These are phyloP conservation scores for Salix exigua DNA, from an alignment of 345 rosid genomes.

Conservation along the genomic window DNA sequence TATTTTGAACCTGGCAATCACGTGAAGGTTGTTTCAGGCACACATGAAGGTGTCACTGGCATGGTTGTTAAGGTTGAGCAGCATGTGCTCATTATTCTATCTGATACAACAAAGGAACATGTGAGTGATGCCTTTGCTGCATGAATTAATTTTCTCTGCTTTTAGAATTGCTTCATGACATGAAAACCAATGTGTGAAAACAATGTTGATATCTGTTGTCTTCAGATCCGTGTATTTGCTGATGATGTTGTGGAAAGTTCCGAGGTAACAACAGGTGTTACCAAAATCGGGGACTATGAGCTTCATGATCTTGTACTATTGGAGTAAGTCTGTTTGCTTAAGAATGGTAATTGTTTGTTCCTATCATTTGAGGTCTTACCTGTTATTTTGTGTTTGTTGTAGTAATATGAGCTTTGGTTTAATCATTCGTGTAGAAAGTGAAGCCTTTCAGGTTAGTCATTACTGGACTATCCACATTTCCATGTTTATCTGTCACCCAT, in stretches of 20 bases:
- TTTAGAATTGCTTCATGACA: background rate
- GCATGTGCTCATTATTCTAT: constrained; percentile 79
- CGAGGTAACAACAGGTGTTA: constrained; percentile 87
- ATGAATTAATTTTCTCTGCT: background rate
- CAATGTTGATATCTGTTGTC: constrained; percentile 14
- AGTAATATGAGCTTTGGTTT: constrained; percentile 89
- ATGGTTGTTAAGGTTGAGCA: constrained; percentile 98
- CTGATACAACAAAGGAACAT: constrained; percentile 92
- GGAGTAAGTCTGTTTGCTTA: constrained; percentile 56
- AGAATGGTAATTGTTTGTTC: constrained; percentile 4
- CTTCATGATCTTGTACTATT: constrained; percentile 91
- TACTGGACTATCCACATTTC: background rate
- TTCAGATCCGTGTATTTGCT: constrained; percentile 82
- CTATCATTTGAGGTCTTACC: constrained; percentile 7
- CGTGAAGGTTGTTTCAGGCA: constrained; percentile 91
- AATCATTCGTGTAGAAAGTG: constrained; percentile 91
- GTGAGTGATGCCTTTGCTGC: constrained; percentile 39
- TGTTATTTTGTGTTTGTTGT: constrained; percentile 31
- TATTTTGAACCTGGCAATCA: constrained; percentile 97
- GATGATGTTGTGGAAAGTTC: constrained; percentile 97
- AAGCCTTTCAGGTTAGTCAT: constrained; percentile 75
- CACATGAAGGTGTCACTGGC: constrained; percentile 93
- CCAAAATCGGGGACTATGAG: constrained; percentile 86
- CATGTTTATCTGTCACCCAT: background rate
- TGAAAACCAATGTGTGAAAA: background rate